Evolutionary conservation across 1,139 yeast species (phyloP).

Genomic region (Geotrichum histeridarum): DNA sequence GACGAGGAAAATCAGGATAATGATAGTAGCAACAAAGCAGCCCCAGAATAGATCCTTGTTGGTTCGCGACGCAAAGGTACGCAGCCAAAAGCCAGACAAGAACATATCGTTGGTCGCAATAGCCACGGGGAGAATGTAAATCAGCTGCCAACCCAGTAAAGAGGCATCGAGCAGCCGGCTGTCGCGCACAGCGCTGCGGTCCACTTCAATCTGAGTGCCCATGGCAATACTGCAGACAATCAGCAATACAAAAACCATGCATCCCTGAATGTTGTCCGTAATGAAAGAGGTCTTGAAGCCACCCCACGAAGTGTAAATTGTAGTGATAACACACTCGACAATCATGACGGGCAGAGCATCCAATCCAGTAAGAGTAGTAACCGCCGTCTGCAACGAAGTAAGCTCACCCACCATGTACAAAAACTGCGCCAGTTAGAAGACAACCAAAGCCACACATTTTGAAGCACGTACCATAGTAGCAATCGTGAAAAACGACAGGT

Average conservation of each 20-base stretch:
- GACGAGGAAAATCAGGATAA: constrained; percentile 58
- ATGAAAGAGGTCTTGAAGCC: constrained; percentile 86
- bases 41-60: constrained; percentile 74
- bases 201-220: constrained; percentile 73
- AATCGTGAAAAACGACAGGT: constrained; percentile 74
- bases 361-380: constrained; percentile 71
- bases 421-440: constrained; percentile 55
- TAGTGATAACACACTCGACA: constrained; percentile 81
- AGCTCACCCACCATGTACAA: constrained; percentile 85
- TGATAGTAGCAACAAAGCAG: constrained; percentile 64
- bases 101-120: constrained; percentile 86
- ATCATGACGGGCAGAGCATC: constrained; percentile 77
- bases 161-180: constrained; percentile 62
- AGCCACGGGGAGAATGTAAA: constrained; percentile 80
- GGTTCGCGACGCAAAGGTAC: constrained; percentile 84
- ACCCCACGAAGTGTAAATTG: constrained; percentile 82
- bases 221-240: constrained; percentile 73
- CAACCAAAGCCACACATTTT: neutral
- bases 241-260: constrained; percentile 58
- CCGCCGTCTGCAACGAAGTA: constrained; percentile 70
- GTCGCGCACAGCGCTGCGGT: constrained; percentile 54
- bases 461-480: constrained; percentile 51
- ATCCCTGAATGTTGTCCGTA: constrained; percentile 86
- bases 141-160: constrained; percentile 80
- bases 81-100: constrained; percentile 87